Conservation (phyloP, 371 early-diverging fungal species). For the Batkoa obscura region DNA sequence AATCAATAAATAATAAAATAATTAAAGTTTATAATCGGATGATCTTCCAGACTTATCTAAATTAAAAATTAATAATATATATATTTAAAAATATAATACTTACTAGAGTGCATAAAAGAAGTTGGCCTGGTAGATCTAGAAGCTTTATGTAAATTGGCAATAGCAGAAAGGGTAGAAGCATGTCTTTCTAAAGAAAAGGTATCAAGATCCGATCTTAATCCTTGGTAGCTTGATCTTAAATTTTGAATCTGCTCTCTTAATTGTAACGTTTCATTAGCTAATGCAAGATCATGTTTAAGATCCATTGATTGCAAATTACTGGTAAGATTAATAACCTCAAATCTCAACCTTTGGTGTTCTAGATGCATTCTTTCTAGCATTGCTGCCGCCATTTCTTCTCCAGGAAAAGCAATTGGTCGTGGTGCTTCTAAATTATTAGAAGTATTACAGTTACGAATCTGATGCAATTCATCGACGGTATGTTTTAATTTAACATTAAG, state of each 20-base stretch:
- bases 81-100: not conserved
- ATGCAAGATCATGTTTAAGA: not conserved
- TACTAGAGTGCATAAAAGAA: not conserved
- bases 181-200: not conserved
- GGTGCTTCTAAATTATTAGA: too few relatives aligned
- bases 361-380: not conserved
- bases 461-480: not conserved
- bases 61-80: not conserved
- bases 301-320: not conserved
- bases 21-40: conserved; percentile 1
- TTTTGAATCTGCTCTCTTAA: not conserved
- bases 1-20: not conserved
- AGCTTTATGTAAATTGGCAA: not conserved
- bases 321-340: not conserved
- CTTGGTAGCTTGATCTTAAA: not conserved
- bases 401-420: not conserved
- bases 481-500: not conserved
- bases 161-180: not conserved
- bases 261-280: not conserved
- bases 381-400: not conserved
- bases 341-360: not conserved
- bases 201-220: not conserved
- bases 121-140: not conserved
- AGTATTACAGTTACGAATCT: not conserved
- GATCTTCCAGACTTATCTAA: not conserved